Conservation (phyloP, 306 rosid species). For the Sechiopsis laciniata region DNA sequence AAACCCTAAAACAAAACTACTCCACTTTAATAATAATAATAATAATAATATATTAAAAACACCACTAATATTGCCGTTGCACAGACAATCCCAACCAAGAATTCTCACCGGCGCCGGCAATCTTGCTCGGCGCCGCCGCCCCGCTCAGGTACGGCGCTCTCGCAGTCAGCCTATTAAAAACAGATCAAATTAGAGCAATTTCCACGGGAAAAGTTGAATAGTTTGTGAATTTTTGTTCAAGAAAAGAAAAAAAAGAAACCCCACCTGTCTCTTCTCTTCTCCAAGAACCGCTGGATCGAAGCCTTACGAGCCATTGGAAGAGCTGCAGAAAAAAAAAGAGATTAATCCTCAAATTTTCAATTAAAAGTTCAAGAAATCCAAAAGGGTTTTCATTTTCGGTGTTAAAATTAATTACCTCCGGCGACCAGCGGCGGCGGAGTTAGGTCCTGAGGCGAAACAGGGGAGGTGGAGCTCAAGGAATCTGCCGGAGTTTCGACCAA, state of each 20-base stretch:
- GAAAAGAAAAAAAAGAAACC: not conserved
- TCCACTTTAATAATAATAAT: too few species aligned
- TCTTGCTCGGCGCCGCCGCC: conserved; percentile 25
- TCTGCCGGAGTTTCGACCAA: conserved; percentile 38
- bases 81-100: conserved; percentile 71
- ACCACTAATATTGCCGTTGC: conserved; percentile 28
- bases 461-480: conserved; percentile 27
- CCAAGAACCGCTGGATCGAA: conserved; percentile 16
- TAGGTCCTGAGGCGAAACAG: conserved; percentile 24
- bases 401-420: conserved; percentile 40
- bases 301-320: conserved; percentile 48
- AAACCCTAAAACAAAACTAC: not conserved
- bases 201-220: too few species aligned
- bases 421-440: conserved; percentile 35
- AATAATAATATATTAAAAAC: too few species aligned
- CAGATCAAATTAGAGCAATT: not conserved
- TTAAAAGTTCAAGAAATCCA: not conserved
- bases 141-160: conserved; percentile 53
- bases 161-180: conserved; percentile 44
- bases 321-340: conserved; percentile 32
- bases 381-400: not conserved
- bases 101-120: conserved; percentile 32
- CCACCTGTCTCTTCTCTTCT: conserved; percentile 27
- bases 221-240: not conserved
- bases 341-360: too few species aligned